phyloP scores from a whole-genome alignment of 148 eudicot genomes.

The Vaccinium corymbosum region DNA sequence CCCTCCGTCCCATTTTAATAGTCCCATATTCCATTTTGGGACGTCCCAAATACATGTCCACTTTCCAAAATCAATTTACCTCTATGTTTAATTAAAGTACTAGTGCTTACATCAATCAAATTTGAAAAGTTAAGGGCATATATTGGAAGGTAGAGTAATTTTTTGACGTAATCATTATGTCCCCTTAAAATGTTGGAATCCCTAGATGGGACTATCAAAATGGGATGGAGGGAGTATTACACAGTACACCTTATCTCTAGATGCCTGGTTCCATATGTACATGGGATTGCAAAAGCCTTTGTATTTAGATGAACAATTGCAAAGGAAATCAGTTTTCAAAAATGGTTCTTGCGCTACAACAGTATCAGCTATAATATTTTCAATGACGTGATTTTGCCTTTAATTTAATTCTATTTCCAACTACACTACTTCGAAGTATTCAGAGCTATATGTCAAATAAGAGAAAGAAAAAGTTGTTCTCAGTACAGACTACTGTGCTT shows the following conservation, averaged over 20 bases:
- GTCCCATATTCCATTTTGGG: too few relatives aligned
- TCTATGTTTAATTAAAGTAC: too few relatives aligned
- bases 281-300: neutral
- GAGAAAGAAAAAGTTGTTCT: neutral
- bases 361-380: neutral
- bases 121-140: too few relatives aligned
- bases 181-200: too few relatives aligned
- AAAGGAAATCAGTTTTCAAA: neutral
- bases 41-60: too few relatives aligned
- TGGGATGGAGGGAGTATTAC: neutral
- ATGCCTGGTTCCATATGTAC: neutral
- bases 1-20: too few relatives aligned
- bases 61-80: too few relatives aligned
- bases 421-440: neutral
- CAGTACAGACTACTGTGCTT: neutral
- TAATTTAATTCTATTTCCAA: neutral
- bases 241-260: neutral
- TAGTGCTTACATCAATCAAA: too few relatives aligned
- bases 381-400: neutral
- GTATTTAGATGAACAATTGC: neutral
- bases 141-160: too few relatives aligned
- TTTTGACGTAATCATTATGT: too few relatives aligned
- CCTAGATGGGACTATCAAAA: too few relatives aligned
- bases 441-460: neutral
- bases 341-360: neutral